Percentiles rank a stretch among this genome's conserved stretches.
These are phyloP conservation scores for Hyaloraphidium curvatum DNA, from an alignment of 192 early-diverging fungal species.

Conservation along the genomic window DNA sequence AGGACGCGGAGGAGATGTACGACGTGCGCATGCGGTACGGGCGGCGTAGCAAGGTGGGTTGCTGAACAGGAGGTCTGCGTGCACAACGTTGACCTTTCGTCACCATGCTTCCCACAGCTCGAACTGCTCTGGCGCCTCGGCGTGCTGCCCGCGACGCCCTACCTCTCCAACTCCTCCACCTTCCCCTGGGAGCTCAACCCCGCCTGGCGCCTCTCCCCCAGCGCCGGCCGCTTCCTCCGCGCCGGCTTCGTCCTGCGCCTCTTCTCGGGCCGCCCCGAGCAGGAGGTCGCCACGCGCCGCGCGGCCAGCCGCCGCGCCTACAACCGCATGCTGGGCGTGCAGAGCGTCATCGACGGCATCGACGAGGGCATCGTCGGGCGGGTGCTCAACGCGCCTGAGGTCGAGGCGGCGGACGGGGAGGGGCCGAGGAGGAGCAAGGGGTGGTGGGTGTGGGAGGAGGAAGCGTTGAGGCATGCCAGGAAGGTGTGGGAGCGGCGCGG, in stretches of 20 bases:
- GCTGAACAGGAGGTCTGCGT: background rate
- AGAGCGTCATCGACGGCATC: constrained; percentile 32
- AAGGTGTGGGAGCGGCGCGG: constrained; percentile 35
- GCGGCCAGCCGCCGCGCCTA: constrained; percentile 33
- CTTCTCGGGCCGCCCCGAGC: constrained; percentile 34
- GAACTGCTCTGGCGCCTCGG: constrained; percentile 36
- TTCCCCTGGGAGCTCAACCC: constrained; percentile 39
- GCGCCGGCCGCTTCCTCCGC: constrained; percentile 29
- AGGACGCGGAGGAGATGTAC: constrained; percentile 32
- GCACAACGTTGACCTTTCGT: background rate
- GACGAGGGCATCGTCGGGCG: constrained; percentile 32
- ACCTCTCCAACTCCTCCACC: constrained; percentile 20
- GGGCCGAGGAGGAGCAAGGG: too few relatives aligned
- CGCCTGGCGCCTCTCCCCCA: constrained; percentile 20
- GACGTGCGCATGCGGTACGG: constrained; percentile 41
- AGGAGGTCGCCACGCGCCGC: constrained; percentile 35
- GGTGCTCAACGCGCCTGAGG: constrained; percentile 20
- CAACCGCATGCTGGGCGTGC: constrained; percentile 38
- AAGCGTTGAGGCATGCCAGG: constrained; percentile 18
- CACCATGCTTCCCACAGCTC: constrained; percentile 14
- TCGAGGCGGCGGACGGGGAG: too few relatives aligned
- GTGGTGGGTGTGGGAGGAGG: constrained; percentile 29
- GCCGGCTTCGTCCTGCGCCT: constrained; percentile 40
- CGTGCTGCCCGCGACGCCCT: constrained; percentile 24
- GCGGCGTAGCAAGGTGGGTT: constrained; percentile 36